Base-by-base conservation (phyloP, 2,329 filamentous ascomycete species). In the Exutisphaerella laricina region DNA sequence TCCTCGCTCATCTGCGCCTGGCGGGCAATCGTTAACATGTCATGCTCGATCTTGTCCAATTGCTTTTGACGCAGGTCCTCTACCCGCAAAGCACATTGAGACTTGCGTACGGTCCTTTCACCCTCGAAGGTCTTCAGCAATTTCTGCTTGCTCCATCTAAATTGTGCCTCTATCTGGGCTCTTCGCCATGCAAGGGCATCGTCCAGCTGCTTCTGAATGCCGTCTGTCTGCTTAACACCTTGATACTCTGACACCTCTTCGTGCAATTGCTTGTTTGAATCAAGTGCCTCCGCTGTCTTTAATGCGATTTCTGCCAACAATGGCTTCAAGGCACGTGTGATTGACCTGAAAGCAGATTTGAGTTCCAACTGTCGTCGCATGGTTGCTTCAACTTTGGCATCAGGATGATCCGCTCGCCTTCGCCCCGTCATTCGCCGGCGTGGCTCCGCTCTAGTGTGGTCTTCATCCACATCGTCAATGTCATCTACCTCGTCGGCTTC, bases 291-390 rank as follows among this genome's bases (percentile, higher is more conserved):
- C 45, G 82, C 65, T 39, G 69, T 74, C 23, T 78, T 72, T 40
- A 78, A 75, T 13, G 80, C 79, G 14, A 87, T 69, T 57, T 85
- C 80, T 45, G 80, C 78, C 10, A 85, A 68, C 7, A 79, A 73
- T 12, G 77, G 76, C 61, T 83, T 85, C 54, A 84, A 65, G 21
- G 75, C 71, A 53, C 77, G 74, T 45, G 78, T 73, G 39, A 86
- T 74, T 45, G 74, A 69, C n/a, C 78, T 73, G 62, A 78, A 86
- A 17, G 72, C 71, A 43, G 78, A 77, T 62, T 82, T 82, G 55
- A 86, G 70, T 54, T 83, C 75, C 52, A 82, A 73, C 59, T 82
- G 78, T 41, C 83, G 79, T 39, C 70, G 65, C 51, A 74, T 59
- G 43, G 69, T 65, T 12, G 66, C 63, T 55, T 74, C 71, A 35